Conservation (phyloP, 768 basidiomycete genomes). For the Phylloporus rhodoxanthus region DNA sequence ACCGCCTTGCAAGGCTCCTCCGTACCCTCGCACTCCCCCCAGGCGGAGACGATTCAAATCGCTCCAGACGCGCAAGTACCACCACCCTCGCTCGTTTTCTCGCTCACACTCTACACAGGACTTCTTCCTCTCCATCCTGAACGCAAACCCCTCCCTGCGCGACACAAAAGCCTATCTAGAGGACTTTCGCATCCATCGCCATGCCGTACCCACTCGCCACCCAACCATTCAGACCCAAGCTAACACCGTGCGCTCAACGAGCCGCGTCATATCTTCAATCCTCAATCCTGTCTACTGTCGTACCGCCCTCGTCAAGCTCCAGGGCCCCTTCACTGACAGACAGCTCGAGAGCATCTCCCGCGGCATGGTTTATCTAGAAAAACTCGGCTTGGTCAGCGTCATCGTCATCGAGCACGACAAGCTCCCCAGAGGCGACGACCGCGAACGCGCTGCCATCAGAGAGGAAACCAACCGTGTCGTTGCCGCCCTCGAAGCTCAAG, state of each 20-base stretch:
- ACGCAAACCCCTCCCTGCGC: slow-evolving; percentile 84
- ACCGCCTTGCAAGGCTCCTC: slow-evolving; percentile 17
- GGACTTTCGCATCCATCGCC: slow-evolving; percentile 65
- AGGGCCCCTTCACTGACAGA: slow-evolving; percentile 89
- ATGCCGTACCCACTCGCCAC: slow-evolving; percentile 13
- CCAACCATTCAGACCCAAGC: slow-evolving; percentile 16
- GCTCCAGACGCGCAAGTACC: slow-evolving; percentile 39
- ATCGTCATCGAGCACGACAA: slow-evolving; percentile 91
- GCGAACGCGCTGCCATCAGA: slow-evolving; percentile 59
- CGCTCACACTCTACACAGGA: slow-evolving; percentile 50
- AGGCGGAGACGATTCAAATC: too few species aligned
- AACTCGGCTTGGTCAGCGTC: slow-evolving; percentile 91
- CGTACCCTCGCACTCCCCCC: slow-evolving; percentile 8
- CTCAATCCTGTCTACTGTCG: slow-evolving; percentile 79
- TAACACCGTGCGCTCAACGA: slow-evolving; percentile 24
- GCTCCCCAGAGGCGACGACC: slow-evolving; percentile 58
- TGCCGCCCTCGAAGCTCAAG: slow-evolving; percentile 73
- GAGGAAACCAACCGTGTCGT: slow-evolving; percentile 87
- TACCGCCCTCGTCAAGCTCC: slow-evolving; percentile 93
- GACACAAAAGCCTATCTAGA: slow-evolving; percentile 89
- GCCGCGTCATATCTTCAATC: slow-evolving; percentile 62
- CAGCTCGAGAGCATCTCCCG: slow-evolving; percentile 92
- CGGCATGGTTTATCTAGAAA: slow-evolving; percentile 92
- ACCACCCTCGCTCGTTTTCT: background rate
- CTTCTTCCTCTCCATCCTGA: slow-evolving; percentile 91